phyloP scores from a whole-genome alignment of 202 grass and related monocot species.

The Digitaria exilis region DNA sequence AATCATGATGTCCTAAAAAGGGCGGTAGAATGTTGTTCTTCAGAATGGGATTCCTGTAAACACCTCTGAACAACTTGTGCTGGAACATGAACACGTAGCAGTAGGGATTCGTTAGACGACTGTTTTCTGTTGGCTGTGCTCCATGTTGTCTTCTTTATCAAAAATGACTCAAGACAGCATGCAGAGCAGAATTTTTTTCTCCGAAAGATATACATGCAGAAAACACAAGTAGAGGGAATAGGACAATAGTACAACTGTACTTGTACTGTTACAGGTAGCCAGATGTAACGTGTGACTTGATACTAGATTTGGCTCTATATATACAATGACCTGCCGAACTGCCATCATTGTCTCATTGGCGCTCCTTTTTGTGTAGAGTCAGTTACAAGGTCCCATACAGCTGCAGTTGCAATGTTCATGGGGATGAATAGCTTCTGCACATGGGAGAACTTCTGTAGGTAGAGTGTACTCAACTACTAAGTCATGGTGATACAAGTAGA shows the following conservation, averaged over 20 bases:
- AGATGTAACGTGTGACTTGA: neutral
- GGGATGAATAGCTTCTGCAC: slow-evolving; percentile 13
- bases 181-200: too few species aligned
- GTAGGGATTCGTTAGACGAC: slow-evolving; percentile 7
- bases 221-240: neutral
- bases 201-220: too few species aligned
- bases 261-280: neutral
- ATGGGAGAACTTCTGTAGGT: neutral
- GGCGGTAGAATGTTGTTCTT: neutral
- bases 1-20: slow-evolving; percentile 37
- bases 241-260: neutral
- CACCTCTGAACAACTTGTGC: neutral
- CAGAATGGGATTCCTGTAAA: neutral
- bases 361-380: neutral
- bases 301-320: neutral
- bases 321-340: neutral
- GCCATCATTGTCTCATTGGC: neutral
- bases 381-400: neutral
- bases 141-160: neutral
- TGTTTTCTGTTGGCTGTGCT: neutral
- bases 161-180: neutral
- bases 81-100: neutral
- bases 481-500: neutral
- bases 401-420: neutral
- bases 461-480: neutral